Evolutionary conservation across 2,329 filamentous ascomycete species (phyloP).

Genomic region (Rhynchosporium graminicola): DNA sequence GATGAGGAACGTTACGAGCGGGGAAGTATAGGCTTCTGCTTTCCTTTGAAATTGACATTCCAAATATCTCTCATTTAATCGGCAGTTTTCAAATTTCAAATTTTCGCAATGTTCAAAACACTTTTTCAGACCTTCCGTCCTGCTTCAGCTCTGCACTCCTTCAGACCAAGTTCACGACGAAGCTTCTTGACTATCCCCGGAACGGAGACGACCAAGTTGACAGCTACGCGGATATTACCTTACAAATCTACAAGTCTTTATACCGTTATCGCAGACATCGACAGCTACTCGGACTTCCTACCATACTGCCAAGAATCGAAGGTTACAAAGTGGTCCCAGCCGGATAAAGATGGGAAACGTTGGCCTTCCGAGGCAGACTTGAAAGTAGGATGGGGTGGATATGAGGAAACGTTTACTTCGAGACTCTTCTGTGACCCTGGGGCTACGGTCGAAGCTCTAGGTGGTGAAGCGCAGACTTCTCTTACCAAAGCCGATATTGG

Average conservation of each 20-base stretch:
- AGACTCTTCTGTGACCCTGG: slow-evolving; percentile 75
- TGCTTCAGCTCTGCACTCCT: slow-evolving; percentile 24
- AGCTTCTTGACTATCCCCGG: slow-evolving; percentile 45
- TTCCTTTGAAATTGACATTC: neutral
- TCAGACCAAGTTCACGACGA: slow-evolving; percentile 31
- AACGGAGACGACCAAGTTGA: slow-evolving; percentile 60
- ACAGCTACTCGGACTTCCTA: slow-evolving; percentile 83
- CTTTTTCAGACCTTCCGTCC: slow-evolving; percentile 32
- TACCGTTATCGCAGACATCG: slow-evolving; percentile 83
- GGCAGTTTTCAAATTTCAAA: slow-evolving; percentile 1
- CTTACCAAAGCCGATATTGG: slow-evolving; percentile 45
- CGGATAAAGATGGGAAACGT: slow-evolving; percentile 48
- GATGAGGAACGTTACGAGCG: neutral
- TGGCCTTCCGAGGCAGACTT: slow-evolving; percentile 78
- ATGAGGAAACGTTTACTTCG: slow-evolving; percentile 82
- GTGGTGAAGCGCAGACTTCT: slow-evolving; percentile 55
- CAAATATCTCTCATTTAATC: neutral
- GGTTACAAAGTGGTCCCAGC: slow-evolving; percentile 72
- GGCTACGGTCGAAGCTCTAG: slow-evolving; percentile 74
- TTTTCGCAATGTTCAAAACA: slow-evolving; percentile 30
- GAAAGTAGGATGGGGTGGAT: slow-evolving; percentile 79
- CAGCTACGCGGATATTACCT: slow-evolving; percentile 73
- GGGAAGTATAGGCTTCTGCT: slow-evolving; percentile 8
- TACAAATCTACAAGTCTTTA: slow-evolving; percentile 74
- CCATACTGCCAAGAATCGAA: slow-evolving; percentile 80